Conservation (phyloP, 2,329 filamentous ascomycete species). For the Coniochaeta pulveracea region DNA sequence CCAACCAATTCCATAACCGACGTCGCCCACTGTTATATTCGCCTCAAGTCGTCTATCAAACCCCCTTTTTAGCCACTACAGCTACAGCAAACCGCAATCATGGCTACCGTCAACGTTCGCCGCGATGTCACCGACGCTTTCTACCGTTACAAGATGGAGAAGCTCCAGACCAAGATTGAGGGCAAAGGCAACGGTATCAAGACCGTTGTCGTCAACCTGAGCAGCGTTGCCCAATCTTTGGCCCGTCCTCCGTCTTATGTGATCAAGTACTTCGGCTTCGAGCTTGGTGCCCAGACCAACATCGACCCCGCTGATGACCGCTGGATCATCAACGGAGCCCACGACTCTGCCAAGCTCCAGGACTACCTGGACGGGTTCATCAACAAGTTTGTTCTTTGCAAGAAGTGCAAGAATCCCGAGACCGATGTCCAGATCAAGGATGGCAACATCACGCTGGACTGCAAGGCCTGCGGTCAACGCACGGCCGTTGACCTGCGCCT, state of each 20-base stretch:
- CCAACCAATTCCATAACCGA: slow-evolving; percentile 11
- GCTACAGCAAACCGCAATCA: slow-evolving; percentile 43
- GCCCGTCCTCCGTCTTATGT: slow-evolving; percentile 87
- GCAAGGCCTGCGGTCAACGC: slow-evolving; percentile 95
- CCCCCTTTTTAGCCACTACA: slow-evolving; percentile 1
- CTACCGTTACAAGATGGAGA: slow-evolving; percentile 99
- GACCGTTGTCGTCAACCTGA: slow-evolving; percentile 92
- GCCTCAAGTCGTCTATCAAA: slow-evolving; percentile 4
- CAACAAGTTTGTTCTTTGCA: slow-evolving; percentile 96
- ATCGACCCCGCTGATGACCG: slow-evolving; percentile 94
- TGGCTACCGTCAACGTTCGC: slow-evolving; percentile 96
- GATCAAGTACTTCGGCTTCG: slow-evolving; percentile 99
- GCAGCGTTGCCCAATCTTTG: slow-evolving; percentile 83
- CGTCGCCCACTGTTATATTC: slow-evolving; percentile 3
- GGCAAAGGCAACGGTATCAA: slow-evolving; percentile 99
- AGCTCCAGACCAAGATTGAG: slow-evolving; percentile 96
- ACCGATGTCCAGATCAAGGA: slow-evolving; percentile 95
- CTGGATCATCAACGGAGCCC: slow-evolving; percentile 99
- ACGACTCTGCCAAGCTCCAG: slow-evolving; percentile 90
- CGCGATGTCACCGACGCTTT: slow-evolving; percentile 97
- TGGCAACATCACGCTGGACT: slow-evolving; percentile 83
- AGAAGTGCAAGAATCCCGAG: slow-evolving; percentile 99
- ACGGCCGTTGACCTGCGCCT: slow-evolving; percentile 84
- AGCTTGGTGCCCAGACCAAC: slow-evolving; percentile 97
- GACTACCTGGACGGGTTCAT: slow-evolving; percentile 99